Conservation (phyloP, 108 stramenopile genomes). For the Skeletonema grethae region DNA sequence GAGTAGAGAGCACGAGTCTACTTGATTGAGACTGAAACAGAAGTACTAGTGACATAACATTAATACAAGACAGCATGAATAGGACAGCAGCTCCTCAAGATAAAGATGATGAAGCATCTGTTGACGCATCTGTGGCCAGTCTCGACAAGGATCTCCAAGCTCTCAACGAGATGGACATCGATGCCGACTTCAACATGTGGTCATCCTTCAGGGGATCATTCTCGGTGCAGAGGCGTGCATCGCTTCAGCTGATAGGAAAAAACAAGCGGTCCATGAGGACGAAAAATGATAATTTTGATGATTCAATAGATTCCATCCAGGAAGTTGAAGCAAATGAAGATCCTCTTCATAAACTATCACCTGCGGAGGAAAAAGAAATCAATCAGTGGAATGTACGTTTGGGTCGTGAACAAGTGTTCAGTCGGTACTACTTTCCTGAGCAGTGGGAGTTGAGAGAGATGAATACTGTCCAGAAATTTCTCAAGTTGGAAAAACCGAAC, state of each 20-base stretch:
- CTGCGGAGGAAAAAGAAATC: constrained; percentile 35
- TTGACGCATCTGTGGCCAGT: neutral
- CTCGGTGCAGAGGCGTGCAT: constrained; percentile 5
- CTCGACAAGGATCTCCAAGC: constrained; percentile 24
- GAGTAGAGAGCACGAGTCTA: too few relatives aligned
- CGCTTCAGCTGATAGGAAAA: constrained; percentile 5
- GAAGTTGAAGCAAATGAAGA: neutral
- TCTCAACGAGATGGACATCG: constrained; percentile 44
- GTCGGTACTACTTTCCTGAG: constrained; percentile 48
- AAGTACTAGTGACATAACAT: too few relatives aligned
- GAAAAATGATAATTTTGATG: neutral
- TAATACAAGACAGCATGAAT: neutral
- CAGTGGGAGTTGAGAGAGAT: constrained; percentile 38
- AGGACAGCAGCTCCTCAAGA: neutral
- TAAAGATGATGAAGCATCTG: neutral
- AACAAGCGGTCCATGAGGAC: constrained; percentile 1
- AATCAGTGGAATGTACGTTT: constrained; percentile 32
- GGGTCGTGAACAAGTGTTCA: constrained; percentile 29
- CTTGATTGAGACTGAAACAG: too few relatives aligned
- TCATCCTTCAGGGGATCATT: constrained; percentile 22
- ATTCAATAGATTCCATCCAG: neutral
- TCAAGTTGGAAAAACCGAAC: constrained; percentile 15
- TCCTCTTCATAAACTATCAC: constrained; percentile 22
- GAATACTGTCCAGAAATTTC: constrained; percentile 21
- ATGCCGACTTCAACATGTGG: constrained; percentile 38